Evolutionary conservation across 2,329 filamentous ascomycete species (phyloP).

Genomic region (Pestalotiopsis sp.): DNA sequence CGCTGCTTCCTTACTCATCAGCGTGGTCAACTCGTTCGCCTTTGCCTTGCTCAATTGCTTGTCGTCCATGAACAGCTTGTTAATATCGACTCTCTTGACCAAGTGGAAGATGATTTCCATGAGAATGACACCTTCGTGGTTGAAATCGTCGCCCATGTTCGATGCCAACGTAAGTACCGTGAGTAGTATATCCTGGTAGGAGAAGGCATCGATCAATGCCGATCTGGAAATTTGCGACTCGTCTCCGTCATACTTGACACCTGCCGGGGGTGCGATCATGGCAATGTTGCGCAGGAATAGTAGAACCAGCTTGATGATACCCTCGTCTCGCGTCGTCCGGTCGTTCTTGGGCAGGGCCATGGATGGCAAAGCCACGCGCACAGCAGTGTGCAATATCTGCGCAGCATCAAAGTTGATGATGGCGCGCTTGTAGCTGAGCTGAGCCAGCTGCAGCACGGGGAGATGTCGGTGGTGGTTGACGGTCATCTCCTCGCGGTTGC

Average conservation of each 20-base stretch:
- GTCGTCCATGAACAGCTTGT: constrained; percentile 84
- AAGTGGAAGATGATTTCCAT: constrained; percentile 93
- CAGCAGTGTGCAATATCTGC: constrained; percentile 76
- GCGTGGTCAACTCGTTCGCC: constrained; percentile 70
- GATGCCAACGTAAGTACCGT: constrained; percentile 85
- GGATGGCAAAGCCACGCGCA: constrained; percentile 80
- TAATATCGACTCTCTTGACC: constrained; percentile 83
- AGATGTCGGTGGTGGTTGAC: constrained; percentile 91
- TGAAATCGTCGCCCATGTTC: constrained; percentile 92
- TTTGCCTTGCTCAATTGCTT: constrained; percentile 69
- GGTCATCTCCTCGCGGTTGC: constrained; percentile 78
- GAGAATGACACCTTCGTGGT: constrained; percentile 82
- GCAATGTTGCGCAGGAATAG: constrained; percentile 89
- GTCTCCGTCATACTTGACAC: constrained; percentile 79
- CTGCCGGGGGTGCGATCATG: constrained; percentile 76
- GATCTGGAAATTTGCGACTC: constrained; percentile 88
- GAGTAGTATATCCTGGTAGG: constrained; percentile 87
- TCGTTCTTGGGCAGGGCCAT: constrained; percentile 81
- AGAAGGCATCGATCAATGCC: constrained; percentile 84
- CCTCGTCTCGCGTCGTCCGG: constrained; percentile 78
- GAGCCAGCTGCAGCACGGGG: constrained; percentile 84
- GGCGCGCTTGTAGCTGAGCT: constrained; percentile 86
- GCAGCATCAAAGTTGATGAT: constrained; percentile 82
- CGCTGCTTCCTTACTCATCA: constrained; percentile 83
- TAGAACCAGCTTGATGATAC: constrained; percentile 86